Percentiles rank a stretch among this genome's conserved stretches.
phyloP scores from a whole-genome alignment of 2,329 filamentous ascomycete genomes.

The Nemania sp. region DNA sequence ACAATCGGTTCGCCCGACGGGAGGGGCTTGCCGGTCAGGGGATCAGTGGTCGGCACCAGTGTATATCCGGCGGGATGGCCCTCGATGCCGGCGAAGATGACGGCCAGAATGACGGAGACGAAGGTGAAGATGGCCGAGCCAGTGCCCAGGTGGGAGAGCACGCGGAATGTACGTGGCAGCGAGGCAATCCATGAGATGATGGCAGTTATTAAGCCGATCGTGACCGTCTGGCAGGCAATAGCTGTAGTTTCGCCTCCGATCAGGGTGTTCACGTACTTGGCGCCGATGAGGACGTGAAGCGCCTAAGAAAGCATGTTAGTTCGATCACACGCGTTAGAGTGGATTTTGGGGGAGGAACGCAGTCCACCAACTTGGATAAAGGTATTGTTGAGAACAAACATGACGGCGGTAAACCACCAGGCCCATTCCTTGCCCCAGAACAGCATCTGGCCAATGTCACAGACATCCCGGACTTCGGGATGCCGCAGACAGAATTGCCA shows the following conservation, averaged over 20 bases:
- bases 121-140: slow-evolving; percentile 87
- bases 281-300: slow-evolving; percentile 81
- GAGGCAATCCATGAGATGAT: slow-evolving; percentile 79
- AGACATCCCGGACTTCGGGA: slow-evolving; percentile 89
- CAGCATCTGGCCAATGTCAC: slow-evolving; percentile 93
- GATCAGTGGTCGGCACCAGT: slow-evolving; percentile 42
- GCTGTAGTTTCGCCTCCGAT: slow-evolving; percentile 64
- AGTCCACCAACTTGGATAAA: slow-evolving; percentile 69
- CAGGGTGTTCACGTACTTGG: slow-evolving; percentile 91
- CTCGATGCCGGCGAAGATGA: slow-evolving; percentile 80
- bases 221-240: slow-evolving; percentile 73
- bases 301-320: slow-evolving; percentile 46
- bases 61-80: slow-evolving; percentile 71
- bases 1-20: slow-evolving; percentile 67
- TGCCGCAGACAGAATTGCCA: slow-evolving; percentile 87
- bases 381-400: slow-evolving; percentile 94
- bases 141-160: slow-evolving; percentile 78
- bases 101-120: slow-evolving; percentile 81
- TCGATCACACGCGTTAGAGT: background rate
- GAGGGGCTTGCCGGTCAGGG: slow-evolving; percentile 27
- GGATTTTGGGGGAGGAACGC: background rate
- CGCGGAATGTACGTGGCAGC: slow-evolving; percentile 81
- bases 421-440: slow-evolving; percentile 83
- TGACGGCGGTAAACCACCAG: slow-evolving; percentile 72
- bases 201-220: slow-evolving; percentile 75